Base-by-base conservation (phyloP, 2,329 filamentous ascomycete genomes). In the Monilinia aucupariae region DNA sequence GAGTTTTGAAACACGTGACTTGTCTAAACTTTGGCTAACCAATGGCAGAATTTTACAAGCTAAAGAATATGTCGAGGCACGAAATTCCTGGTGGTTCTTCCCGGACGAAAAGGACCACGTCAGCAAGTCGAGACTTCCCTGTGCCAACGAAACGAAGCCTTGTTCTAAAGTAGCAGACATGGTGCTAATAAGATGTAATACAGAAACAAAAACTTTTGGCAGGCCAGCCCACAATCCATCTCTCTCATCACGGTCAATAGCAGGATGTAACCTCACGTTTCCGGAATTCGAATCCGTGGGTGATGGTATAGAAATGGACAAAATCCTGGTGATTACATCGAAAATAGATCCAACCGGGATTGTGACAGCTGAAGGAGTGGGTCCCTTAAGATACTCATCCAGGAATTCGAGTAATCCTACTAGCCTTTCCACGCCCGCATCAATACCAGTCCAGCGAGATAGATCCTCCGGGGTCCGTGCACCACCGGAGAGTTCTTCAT, bases 241-340 rank as follows among this genome's bases (percentile, higher is more conserved):
- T 65, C 88, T 87, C 75, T 97, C 93, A 56, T 96, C 90, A 65
- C 88, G 84, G 39, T 86, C 82, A 66, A 94, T 84, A 66, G 90
- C 87, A 9, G 86, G 80, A 69, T 92, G 92, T 64, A 86, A 79
- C 65, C 87, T 83, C n/a, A 85, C 65, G 61, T 63, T 63, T 25
- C 66, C 68, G 27, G 68, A 62, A 22, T 63, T 59, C 45, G 61
- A 64, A 20, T 64, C 61, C 9, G 64, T 59, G 2, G 41, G 54
- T 32, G 66, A 83, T 74, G 74, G 84, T 67, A 73, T 82, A 74
- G 80, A 78, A 51, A 96, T 81, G 22, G 88, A 85, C 43, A 90
- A 82, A 34, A 96, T 76, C 51, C 93, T 82, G 17, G 83, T 84
- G 2, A 88, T 77, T 41, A 93, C 74, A 73, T 94, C 90, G 61